phyloP scores from a whole-genome alignment of 2,329 filamentous ascomycete genomes.

The Trichoderma oligosporum region DNA sequence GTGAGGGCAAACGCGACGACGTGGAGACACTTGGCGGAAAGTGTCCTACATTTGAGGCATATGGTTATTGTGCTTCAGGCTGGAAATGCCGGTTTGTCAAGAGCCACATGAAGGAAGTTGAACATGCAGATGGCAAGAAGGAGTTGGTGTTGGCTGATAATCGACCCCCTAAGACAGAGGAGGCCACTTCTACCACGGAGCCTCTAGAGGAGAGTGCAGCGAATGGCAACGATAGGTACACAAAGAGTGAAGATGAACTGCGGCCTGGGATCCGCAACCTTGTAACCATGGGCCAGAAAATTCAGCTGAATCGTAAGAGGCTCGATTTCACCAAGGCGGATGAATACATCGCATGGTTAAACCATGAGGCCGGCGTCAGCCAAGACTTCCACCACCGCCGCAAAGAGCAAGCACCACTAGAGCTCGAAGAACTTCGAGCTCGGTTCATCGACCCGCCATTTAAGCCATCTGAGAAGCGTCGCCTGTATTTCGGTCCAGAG shows the following conservation, averaged over 20 bases:
- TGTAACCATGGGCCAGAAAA: constrained; percentile 65
- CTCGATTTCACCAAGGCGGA: constrained; percentile 70
- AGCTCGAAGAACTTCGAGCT: constrained; percentile 69
- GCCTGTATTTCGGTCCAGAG: constrained; percentile 88
- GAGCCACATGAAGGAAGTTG: constrained; percentile 80
- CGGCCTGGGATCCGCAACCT: constrained; percentile 71
- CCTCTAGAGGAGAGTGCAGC: constrained; percentile 1
- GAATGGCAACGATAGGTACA: constrained; percentile 31
- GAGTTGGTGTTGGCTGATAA: constrained; percentile 69
- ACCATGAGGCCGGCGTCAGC: constrained; percentile 51
- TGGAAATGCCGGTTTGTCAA: constrained; percentile 93
- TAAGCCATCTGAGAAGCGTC: constrained; percentile 86
- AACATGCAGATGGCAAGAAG: constrained; percentile 72
- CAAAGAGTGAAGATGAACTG: constrained; percentile 40
- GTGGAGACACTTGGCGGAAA: constrained; percentile 69
- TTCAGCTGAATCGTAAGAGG: constrained; percentile 69
- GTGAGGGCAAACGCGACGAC: constrained; percentile 75
- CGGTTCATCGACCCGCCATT: constrained; percentile 82
- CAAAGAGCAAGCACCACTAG: constrained; percentile 41
- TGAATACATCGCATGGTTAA: constrained; percentile 72
- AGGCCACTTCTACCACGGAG: constrained; percentile 1
- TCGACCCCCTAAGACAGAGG: constrained; percentile 20
- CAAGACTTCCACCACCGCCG: constrained; percentile 41
- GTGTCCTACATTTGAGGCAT: constrained; percentile 76
- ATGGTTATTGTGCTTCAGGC: constrained; percentile 74